Percentiles rank a stretch among this genome's conserved stretches.
Conservation (phyloP, 495 filamentous ascomycete genomes). For the Aspergillus campestris region DNA sequence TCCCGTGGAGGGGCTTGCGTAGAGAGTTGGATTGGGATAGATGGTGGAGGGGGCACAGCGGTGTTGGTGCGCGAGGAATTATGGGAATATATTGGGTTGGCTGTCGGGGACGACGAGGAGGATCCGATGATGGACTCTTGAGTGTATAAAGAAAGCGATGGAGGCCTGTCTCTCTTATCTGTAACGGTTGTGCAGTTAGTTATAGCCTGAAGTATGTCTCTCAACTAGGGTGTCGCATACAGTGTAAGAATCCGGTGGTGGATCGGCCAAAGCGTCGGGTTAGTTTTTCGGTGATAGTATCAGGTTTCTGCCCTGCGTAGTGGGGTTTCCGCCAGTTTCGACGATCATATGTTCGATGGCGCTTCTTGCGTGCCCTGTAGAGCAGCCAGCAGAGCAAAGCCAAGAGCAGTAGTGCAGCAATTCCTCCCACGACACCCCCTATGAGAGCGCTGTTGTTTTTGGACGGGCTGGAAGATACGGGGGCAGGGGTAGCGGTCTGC, state of each 20-base stretch:
- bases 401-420: slow-evolving; percentile 12
- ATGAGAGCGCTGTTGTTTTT: slow-evolving; percentile 13
- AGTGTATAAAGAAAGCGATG: too few relatives aligned
- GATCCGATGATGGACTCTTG: too few relatives aligned
- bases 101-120: neutral
- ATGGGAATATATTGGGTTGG: neutral
- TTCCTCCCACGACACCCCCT: slow-evolving; percentile 21
- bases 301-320: neutral
- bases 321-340: slow-evolving; percentile 5
- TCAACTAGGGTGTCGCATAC: too few relatives aligned
- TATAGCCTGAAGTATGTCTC: too few relatives aligned
- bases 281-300: neutral
- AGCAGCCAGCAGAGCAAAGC: slow-evolving; percentile 12
- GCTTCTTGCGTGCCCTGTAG: slow-evolving; percentile 16
- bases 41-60: neutral
- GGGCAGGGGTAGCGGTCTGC: too few relatives aligned
- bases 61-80: neutral
- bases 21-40: neutral
- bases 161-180: too few relatives aligned
- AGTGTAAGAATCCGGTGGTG: too few relatives aligned
- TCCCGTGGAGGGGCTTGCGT: too few relatives aligned
- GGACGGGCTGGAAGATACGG: too few relatives aligned
- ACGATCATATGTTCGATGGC: slow-evolving; percentile 7
- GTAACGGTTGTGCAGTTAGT: too few relatives aligned
- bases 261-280: too few relatives aligned